phyloP scores from a whole-genome alignment of 164 flowering plant genomes.

The Magnolia changhungtana region DNA sequence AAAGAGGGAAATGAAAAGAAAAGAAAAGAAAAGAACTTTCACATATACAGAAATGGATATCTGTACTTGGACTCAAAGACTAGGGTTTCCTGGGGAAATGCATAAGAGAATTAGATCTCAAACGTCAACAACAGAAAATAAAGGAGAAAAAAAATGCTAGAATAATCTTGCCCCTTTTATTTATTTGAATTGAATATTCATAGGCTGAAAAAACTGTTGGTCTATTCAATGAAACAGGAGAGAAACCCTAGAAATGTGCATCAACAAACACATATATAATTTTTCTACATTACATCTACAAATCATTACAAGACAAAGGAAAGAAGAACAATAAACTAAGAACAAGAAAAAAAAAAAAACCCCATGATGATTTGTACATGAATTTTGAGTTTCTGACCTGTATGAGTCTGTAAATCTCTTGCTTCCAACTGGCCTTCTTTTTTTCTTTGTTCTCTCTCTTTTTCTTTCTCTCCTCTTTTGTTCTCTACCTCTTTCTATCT shows the following conservation, averaged over 20 bases:
- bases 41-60: no score
- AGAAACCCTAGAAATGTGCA: conserved; percentile 3
- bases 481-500: not conserved
- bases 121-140: no score
- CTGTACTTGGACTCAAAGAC: not conserved
- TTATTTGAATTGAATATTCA: not conserved
- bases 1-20: not conserved
- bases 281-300: not conserved
- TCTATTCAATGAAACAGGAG: not conserved
- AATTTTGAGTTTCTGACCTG: conserved; percentile 3
- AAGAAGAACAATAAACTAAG: not conserved
- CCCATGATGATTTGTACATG: not conserved
- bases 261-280: not conserved
- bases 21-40: no score
- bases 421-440: not conserved
- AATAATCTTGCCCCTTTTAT: not conserved
- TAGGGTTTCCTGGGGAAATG: not conserved
- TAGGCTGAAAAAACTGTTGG: not conserved
- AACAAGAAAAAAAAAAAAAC: conserved; percentile 1
- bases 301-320: not conserved
- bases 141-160: no score
- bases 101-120: no score
- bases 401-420: not conserved
- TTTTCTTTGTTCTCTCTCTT: not conserved
- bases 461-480: not conserved